Conservation (phyloP, 805 yeast genomes). For the Wickerhamomyces bovis region DNA sequence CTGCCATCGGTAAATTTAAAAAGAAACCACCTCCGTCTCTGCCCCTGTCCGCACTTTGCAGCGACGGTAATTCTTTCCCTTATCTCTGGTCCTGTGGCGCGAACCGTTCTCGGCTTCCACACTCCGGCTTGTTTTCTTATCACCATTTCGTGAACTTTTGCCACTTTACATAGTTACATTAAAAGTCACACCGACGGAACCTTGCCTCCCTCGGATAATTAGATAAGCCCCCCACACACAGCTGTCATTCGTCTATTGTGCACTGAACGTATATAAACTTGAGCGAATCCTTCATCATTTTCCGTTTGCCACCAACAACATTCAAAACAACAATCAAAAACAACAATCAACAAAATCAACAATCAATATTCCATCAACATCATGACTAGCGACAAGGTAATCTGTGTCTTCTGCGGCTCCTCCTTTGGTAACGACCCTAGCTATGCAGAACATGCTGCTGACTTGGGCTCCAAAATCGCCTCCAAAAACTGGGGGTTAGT, state of each 20-base stretch:
- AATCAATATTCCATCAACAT: neutral
- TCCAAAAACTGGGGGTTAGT: slow-evolving; percentile 64
- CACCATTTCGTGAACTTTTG: neutral
- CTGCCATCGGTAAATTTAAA: too few species aligned
- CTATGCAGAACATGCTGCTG: slow-evolving; percentile 48
- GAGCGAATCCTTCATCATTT: neutral
- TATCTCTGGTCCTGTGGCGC: neutral
- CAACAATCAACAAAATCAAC: too few species aligned
- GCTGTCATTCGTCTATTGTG: neutral
- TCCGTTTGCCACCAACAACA: neutral
- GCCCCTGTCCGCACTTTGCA: too few species aligned
- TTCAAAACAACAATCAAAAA: too few species aligned
- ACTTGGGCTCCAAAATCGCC: slow-evolving; percentile 56
- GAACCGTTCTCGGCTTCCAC: neutral
- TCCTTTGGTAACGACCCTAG: slow-evolving; percentile 54
- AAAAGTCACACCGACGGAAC: neutral
- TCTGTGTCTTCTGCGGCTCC: slow-evolving; percentile 88
- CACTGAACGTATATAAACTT: neutral
- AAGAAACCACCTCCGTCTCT: too few species aligned
- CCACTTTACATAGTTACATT: neutral
- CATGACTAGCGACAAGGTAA: slow-evolving; percentile 24
- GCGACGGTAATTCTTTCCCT: neutral
- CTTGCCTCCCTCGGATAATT: neutral
- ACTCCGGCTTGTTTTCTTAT: neutral
- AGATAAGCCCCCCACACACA: neutral